Evolutionary conservation across 2,329 filamentous ascomycete species (phyloP), one percentile per base, ranked within the genome.

Genomic region (Drechslerella stenobrocha): DNA sequence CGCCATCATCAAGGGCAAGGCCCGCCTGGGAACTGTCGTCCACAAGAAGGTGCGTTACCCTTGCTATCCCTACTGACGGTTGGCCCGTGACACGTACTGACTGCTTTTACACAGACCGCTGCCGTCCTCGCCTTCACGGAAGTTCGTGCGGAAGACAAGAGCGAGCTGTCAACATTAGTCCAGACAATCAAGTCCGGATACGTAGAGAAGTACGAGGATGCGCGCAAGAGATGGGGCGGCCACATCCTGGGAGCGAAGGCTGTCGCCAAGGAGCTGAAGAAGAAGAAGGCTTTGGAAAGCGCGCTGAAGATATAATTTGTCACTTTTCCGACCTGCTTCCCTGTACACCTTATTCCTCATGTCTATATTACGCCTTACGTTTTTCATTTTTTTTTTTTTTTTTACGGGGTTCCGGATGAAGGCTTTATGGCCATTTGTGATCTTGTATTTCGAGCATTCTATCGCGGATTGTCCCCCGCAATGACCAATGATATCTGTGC

Each of bases 1-100:
- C 80, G 93, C 91, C 78, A 97, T 98, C 76, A 86, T 98, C 78
- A 98, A 98, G 89, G 93, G 93, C 83, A 98, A 98, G 89, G 93
- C 93, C 74, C 87, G 93, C 82, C 89, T 98, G 76, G 93, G 93
- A 75, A 97, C 93, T 70, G 92, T 98, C 75, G 92, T 98, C 74
- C 92, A 98, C 88, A 96, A 98, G 88, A 98, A 98, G 87, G 88
- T 90, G 76, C 70, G 80, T 73, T 44, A 28, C 51, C 26, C 32
- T 44, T 3, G 1, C n/a, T 24, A 3, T 44, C n/a, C 24, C 69
- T 45, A 34, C 34, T 30, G 30, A 37, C 65, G 75, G 76, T 76
- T 60, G n/a, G 35, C n/a, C 40, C n/a, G 20, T 3, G 24, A 22
- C 18, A 23, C 37, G 7, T 40, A 11, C 35, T 64, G 22, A 65